Conservation (phyloP, 805 yeast species). For the Wickerhamomyces tratensis region DNA sequence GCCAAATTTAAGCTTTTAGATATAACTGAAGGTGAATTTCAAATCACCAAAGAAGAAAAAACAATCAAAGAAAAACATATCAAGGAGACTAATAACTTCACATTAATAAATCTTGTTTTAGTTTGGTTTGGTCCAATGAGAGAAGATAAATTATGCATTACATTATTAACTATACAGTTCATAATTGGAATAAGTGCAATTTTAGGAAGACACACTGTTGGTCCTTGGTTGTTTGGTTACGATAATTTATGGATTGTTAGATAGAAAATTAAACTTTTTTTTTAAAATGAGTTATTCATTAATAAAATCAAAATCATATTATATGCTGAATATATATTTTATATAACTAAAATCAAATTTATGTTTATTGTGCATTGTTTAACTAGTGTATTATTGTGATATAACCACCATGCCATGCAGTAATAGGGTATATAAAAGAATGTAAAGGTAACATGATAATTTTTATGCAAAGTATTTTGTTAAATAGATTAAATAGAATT, state of each 20-base stretch:
- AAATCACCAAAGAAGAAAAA: slow-evolving; percentile 15
- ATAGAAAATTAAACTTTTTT: not conserved
- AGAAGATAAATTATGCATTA: slow-evolving; percentile 65
- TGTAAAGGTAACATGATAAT: too few species aligned
- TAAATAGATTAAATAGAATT: too few species aligned
- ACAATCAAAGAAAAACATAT: slow-evolving; percentile 10
- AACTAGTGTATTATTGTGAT: too few species aligned
- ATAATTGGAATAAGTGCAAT: slow-evolving; percentile 57
- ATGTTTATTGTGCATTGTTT: too few species aligned
- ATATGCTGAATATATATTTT: too few species aligned
- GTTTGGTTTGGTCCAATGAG: slow-evolving; percentile 88
- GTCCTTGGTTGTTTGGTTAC: slow-evolving; percentile 78
- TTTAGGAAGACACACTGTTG: slow-evolving; percentile 70
- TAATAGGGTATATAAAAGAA: too few species aligned
- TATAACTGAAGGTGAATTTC: slow-evolving; percentile 23
- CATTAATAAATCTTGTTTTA: slow-evolving; percentile 72
- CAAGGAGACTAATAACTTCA: slow-evolving; percentile 63
- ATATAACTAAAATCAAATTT: too few species aligned
- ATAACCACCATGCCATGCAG: too few species aligned
- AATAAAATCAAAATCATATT: too few species aligned
- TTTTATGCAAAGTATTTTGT: too few species aligned
- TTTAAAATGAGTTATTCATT: too few species aligned
- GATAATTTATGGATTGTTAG: slow-evolving; percentile 55
- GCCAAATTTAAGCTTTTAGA: slow-evolving; percentile 40
- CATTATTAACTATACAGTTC: slow-evolving; percentile 56